Percentiles rank a stretch among this genome's conserved stretches.
Conservation (phyloP, 176 grass and related monocot genomes). For the Phragmites australis region DNA sequence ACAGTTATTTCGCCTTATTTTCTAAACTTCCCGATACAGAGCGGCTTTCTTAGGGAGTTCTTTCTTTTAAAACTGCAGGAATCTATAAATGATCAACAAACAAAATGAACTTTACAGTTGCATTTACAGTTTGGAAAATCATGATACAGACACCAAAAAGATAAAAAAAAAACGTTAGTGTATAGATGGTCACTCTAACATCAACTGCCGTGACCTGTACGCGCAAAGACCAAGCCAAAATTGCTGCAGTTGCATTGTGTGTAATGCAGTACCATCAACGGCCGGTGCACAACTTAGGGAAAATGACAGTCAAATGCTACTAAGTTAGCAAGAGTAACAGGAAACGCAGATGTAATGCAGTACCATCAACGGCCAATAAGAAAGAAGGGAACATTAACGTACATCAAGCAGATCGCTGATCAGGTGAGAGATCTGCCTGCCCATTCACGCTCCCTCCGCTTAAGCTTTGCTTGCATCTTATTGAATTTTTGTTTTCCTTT, state of each 20-base stretch:
- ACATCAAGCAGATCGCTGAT: slow-evolving; percentile 29
- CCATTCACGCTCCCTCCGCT: slow-evolving; percentile 82
- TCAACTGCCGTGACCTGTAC: not conserved
- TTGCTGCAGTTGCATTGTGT: slow-evolving; percentile 13
- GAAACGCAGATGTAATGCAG: slow-evolving; percentile 13
- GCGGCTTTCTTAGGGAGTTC: not conserved
- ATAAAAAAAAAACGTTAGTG: not conserved
- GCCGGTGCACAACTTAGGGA: not conserved
- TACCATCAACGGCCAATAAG: slow-evolving; percentile 7
- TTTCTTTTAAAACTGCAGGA: not conserved
- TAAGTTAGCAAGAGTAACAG: not conserved
- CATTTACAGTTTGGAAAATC: slow-evolving; percentile 39
- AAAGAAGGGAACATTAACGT: slow-evolving; percentile 4
- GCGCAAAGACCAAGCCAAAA: slow-evolving; percentile 4
- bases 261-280: not conserved
- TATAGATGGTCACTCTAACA: not conserved
- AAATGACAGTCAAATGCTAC: not conserved
- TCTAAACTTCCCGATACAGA: not conserved
- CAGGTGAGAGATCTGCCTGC: slow-evolving; percentile 97
- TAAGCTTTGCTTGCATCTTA: slow-evolving; percentile 91
- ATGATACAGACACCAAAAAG: slow-evolving; percentile 25
- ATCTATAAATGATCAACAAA: not conserved
- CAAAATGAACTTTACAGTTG: slow-evolving; percentile 4
- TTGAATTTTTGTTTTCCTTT: slow-evolving; percentile 99
- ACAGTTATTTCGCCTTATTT: not conserved